Evolutionary conservation across 257 asterid genomes (phyloP).

Genomic region (Paulownia fortunei): DNA sequence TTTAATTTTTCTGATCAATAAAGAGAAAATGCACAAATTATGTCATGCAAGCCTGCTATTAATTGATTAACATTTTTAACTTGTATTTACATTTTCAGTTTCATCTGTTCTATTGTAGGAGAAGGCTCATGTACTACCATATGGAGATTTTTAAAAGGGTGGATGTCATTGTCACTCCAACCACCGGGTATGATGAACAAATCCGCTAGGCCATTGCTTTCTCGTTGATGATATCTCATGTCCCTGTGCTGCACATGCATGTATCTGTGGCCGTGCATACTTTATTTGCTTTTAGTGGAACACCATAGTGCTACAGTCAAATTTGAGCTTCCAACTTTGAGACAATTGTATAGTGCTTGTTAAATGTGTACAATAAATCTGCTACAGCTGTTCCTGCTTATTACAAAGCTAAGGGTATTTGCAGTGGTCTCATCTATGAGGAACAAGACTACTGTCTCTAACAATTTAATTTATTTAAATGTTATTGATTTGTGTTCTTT

Average conservation of each 20-base stretch:
- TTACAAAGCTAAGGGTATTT: conserved; percentile 4
- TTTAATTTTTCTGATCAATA: neutral
- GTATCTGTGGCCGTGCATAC: neutral
- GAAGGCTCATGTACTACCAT: conserved; percentile 88
- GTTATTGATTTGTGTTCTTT: conserved; percentile 18
- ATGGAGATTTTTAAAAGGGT: conserved; percentile 79
- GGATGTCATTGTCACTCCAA: conserved; percentile 94
- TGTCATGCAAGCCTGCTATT: conserved; percentile 6
- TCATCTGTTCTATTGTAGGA: conserved; percentile 55
- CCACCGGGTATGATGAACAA: conserved; percentile 76
- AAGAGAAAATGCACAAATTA: neutral
- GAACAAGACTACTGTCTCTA: neutral
- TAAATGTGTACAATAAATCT: conserved; percentile 6
- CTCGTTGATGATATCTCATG: conserved; percentile 10
- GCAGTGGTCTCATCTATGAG: conserved; percentile 5
- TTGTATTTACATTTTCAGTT: conserved; percentile 1
- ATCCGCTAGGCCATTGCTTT: neutral
- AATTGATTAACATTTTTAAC: neutral
- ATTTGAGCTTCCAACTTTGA: neutral
- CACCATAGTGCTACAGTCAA: neutral
- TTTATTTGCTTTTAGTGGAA: conserved; percentile 5
- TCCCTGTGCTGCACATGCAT: neutral
- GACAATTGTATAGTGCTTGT: neutral
- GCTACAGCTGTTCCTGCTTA: neutral
- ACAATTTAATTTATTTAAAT: conserved; percentile 15